Base-by-base conservation (phyloP, 768 basidiomycete genomes). In the Rhodotorula babjevae region DNA sequence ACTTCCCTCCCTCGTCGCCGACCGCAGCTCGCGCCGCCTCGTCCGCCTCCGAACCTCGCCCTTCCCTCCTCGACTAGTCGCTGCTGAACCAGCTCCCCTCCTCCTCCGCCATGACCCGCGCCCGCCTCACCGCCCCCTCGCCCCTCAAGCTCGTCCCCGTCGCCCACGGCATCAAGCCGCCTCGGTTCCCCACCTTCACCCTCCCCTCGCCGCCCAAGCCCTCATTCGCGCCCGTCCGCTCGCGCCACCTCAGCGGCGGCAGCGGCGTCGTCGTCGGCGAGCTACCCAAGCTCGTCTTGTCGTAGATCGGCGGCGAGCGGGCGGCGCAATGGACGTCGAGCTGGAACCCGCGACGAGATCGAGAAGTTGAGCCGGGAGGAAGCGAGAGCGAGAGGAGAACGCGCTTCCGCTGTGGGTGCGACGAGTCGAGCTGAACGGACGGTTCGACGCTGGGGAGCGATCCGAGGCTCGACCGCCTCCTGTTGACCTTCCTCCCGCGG, bases 71-170 rank as follows among this genome's bases (percentile, higher is more conserved):
- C 0, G 31, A 36, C 23, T 27, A 18, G 5, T n/a, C 67, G 9
- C 11, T 60, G 31, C 42, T 25, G 46, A n/a, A 7, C 27, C 27
- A 21, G 44, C 61, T 49, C 23, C 61, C 42, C 31, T 42, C 29
- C 25, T 14, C 56, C 31, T 2, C 10, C 23, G 25, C n/a, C 14
- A 53, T 57, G 53, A 11, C 44, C 33, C 55, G 52, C 46, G 15
- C 55, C 8, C 63, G 68, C 47, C 68, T 58, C 57, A 59, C 58
- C 49, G 49, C 57, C 21, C 68, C 68, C 12, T 64, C 68, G 5
- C 57, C 33, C 46, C 68, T 69, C 49, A 60, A 59, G 29, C 68
- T 69, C 56, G 57, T 64, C 56, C 47, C 27, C 18, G 57, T n/a
- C 49, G 23, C 46, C 15, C 61, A 63, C 9, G 68, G 68, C 40